Percentiles rank a stretch among this genome's conserved stretches.
These are phyloP conservation scores for Fusarium buxicola DNA, from an alignment of 2,329 filamentous ascomycete species.

Conservation along the genomic window DNA sequence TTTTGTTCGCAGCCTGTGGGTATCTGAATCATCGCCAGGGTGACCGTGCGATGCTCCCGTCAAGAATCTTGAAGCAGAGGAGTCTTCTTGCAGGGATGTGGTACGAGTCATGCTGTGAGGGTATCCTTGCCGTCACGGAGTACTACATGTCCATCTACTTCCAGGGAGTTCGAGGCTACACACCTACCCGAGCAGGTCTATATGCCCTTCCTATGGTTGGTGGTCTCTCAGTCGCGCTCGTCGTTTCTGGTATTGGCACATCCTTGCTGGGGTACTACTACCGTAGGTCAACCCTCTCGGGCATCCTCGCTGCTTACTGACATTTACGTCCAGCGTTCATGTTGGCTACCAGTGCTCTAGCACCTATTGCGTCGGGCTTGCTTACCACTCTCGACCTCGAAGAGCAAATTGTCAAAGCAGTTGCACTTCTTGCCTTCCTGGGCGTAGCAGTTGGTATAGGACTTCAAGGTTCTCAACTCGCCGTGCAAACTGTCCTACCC, in stretches of 20 bases:
- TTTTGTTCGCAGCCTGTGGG: constrained; percentile 25
- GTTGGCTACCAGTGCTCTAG: constrained; percentile 36
- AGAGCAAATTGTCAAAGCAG: constrained; percentile 38
- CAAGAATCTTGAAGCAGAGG: constrained; percentile 37
- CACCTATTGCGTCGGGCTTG: constrained; percentile 37
- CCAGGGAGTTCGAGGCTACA: constrained; percentile 39
- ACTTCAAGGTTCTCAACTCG: constrained; percentile 39
- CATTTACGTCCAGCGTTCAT: constrained; percentile 31
- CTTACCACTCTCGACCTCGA: constrained; percentile 37
- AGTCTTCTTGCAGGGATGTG: constrained; percentile 42
- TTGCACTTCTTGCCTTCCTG: constrained; percentile 35
- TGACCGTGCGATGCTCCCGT: constrained; percentile 31
- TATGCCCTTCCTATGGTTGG: constrained; percentile 42
- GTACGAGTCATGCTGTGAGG: constrained; percentile 40
- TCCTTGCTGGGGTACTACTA: constrained; percentile 43
- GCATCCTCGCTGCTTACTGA: neutral
- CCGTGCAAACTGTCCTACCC: constrained; percentile 32
- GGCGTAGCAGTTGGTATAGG: constrained; percentile 39
- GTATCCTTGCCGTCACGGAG: constrained; percentile 38
- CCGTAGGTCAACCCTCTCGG: neutral
- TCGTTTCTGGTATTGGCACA: constrained; percentile 39
- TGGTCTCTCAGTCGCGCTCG: constrained; percentile 23
- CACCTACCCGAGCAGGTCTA: constrained; percentile 32
- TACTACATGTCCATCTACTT: constrained; percentile 46
- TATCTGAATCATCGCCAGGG: constrained; percentile 38